Base-by-base conservation (phyloP, 495 filamentous ascomycete species). In the Elaphomyces granulatus region DNA sequence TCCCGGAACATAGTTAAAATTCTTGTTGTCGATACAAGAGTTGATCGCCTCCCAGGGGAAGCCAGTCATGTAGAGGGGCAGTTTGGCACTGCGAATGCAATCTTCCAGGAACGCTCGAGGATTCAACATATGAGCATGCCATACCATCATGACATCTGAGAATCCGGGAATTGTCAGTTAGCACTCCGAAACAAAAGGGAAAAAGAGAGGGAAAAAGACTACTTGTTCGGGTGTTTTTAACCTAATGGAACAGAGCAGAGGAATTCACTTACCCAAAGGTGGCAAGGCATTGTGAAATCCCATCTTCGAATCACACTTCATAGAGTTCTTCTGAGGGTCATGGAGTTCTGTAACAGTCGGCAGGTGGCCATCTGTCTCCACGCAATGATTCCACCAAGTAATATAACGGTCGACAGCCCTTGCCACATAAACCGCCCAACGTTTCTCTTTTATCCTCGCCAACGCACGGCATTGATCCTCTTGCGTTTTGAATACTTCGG, bases 81-180 rank as follows among this genome's bases (percentile, higher is more conserved):
- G 63, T 28, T 77, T 58, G 0, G 71, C 74, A 18, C 67, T 60
- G 15, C 81, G 66, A 36, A 88, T 58, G 46, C 78, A 79, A 52
- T 93, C 86, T 47, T 93, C 85, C 2, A 85, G 70, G 51, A 78
- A 93, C 32, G 64, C 62, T 19, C 81, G 64, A 2, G 86, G 86
- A 45, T 88, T 92, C 2, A 94, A 71, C 76, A 87, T 78, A 47
- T 84, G 82, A 1, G 81, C 64, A 56, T 94, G 86, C 83, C 81
- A 90, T 0, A 92, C 83, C 83, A 94, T 85, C 33, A 94, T 58
- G 2, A 94, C 75, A 53, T 94, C 85, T 77, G 49, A 1, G 18
- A 23, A 43, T 10, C 14, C 12, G 32, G 9, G 33, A 32, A 19
- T n/a, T n/a, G n/a, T n/a, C n/a, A 20, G 34, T 21, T 4, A 14